Conservation (phyloP, 2,329 filamentous ascomycete genomes). For the Ploettnerulaceae sp. region DNA sequence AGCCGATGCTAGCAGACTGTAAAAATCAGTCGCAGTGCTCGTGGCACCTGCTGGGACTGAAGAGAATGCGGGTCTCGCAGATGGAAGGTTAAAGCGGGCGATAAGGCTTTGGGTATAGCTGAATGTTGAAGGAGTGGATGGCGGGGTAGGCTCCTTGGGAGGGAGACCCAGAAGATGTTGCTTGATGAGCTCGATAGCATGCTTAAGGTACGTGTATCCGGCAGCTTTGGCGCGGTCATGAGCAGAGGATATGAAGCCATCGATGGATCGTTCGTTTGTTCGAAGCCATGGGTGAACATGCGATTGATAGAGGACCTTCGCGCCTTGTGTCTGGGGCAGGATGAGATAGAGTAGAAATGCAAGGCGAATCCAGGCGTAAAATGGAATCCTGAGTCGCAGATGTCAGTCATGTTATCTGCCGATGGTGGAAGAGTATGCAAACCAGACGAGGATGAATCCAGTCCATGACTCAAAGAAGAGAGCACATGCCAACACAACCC, state of each 20-base stretch:
- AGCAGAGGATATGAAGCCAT: conserved; percentile 76
- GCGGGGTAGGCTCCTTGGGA: conserved; percentile 44
- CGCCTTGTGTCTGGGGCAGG: conserved; percentile 94
- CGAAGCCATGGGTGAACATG: conserved; percentile 84
- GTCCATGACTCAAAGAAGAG: conserved; percentile 83
- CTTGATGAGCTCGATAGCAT: conserved; percentile 65
- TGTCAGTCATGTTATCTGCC: conserved; percentile 9
- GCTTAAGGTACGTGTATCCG: conserved; percentile 71
- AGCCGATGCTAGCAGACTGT: conserved; percentile 69
- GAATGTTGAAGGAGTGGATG: conserved; percentile 42
- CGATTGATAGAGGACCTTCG: conserved; percentile 76
- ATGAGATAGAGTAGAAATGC: conserved; percentile 89
- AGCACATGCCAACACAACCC: conserved; percentile 82
- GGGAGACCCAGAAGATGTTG: conserved; percentile 76
- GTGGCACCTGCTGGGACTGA: conserved; percentile 33
- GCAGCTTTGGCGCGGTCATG: conserved; percentile 75
- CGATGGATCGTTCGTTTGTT: conserved; percentile 83
- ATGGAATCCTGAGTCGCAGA: conserved; percentile 62
- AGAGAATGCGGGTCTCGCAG: conserved; percentile 51
- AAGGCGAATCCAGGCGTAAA: conserved; percentile 89
- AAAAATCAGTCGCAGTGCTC: conserved; percentile 60
- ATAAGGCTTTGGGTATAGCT: conserved; percentile 77
- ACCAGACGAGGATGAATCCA: conserved; percentile 81
- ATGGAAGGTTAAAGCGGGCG: conserved; percentile 78
- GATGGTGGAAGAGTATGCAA: conserved; percentile 23